Evolutionary conservation across 768 basidiomycete species (phyloP), one percentile per base, ranked within the genome.

Genomic region (Leucosporidium creatinivorum): DNA sequence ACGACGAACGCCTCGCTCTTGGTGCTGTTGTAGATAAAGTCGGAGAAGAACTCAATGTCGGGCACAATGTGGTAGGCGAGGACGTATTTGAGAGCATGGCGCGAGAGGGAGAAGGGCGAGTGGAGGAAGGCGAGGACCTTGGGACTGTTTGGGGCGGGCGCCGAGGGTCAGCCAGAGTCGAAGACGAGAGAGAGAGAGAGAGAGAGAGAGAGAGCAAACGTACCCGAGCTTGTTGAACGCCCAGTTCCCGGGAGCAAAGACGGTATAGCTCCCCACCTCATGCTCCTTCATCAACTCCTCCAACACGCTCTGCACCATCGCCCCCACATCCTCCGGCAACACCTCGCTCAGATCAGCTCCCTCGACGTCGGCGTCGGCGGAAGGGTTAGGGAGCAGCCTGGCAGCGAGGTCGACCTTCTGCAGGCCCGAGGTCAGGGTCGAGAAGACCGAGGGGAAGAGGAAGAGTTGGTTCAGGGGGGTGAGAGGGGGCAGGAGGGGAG

Each of bases 11-110:
- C 51, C 33, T 33, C 33, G 15, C 56, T 61, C 62, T 68, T 48
- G 50, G 65, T 72, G 44, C 68, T 76, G 63, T 70, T 70, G 68
- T 77, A 69, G 67, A 77, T 54, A 58, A 76, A 72, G 73, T 81
- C 80, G 50, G 77, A 74, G 61, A 77, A 75, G 61, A 81, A 70
- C 25, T 77, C 64, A 7, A 77, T 68, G 63, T 78, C 63, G 23
- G 79, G 79, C n/a, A 80, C 66, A 67, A 77, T 71, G 73, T 81
- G 80, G 73, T 78, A 79, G 0, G 72, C 69, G 28, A 80, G 72
- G 51, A 80, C 31, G 65, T 79, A 78, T 52, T 73, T 73, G 59
- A 81, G 69, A 36, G 75, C 75, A 28, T 51, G 50, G 52, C 63
- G 62, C 3, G 66, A 50, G 58, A 71, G 28, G 2, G 70, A 62